Evolutionary conservation across 176 grass and related monocot genomes (phyloP).

Genomic region (Oryza nivara): DNA sequence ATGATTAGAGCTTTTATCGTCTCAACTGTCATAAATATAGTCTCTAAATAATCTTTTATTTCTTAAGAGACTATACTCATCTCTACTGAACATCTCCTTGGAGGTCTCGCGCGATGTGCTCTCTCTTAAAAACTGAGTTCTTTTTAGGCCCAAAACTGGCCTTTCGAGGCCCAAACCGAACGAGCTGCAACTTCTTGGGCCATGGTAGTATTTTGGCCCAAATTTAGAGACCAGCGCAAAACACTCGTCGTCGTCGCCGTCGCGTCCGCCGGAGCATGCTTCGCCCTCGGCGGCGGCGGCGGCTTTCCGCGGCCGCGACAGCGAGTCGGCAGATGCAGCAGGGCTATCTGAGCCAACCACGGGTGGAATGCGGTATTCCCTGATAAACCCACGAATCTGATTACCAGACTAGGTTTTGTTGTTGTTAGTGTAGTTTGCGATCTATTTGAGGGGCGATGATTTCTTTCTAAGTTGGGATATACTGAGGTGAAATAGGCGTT

Average conservation of each 20-base stretch:
- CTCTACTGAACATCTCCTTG: too few species aligned
- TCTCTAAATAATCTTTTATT: too few species aligned
- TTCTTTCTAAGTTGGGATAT: not conserved
- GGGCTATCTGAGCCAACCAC: not conserved
- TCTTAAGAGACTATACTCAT: too few species aligned
- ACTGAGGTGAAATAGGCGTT: not conserved
- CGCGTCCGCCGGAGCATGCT: conserved; percentile 6
- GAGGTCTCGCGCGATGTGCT: too few species aligned
- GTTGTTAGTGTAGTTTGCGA: not conserved
- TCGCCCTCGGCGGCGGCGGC: not conserved
- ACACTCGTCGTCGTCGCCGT: not conserved
- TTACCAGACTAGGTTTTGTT: not conserved
- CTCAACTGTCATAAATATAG: too few species aligned
- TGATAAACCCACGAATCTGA: not conserved
- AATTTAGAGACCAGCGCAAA: too few species aligned
- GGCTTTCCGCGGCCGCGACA: not conserved
- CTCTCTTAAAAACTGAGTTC: too few species aligned
- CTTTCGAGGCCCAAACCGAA: not conserved
- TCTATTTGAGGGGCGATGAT: not conserved
- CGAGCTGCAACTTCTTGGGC: not conserved
- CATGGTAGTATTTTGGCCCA: not conserved
- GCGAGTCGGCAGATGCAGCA: not conserved
- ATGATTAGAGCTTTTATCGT: too few species aligned
- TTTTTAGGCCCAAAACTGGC: too few species aligned
- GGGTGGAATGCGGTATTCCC: not conserved